A percentile compares a stretch with the other conserved stretches of the same genome.
phyloP scores from a whole-genome alignment of 2,329 filamentous ascomycete species.

The Colletotrichum navitas region DNA sequence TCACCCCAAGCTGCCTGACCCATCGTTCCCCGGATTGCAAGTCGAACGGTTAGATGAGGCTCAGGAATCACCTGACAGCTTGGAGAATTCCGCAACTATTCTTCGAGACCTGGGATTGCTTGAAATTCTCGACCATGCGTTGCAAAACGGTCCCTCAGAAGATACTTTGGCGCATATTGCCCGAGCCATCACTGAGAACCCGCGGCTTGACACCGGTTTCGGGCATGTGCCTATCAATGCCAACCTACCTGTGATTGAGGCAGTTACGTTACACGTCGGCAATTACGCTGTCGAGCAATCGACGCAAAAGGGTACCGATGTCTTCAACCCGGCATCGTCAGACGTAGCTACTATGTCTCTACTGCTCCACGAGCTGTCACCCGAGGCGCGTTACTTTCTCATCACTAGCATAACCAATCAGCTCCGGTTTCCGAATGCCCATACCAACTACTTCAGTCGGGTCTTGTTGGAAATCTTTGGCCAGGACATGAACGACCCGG shows the following conservation, averaged over 20 bases:
- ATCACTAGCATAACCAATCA: constrained; percentile 90
- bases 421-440: constrained; percentile 87
- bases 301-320: constrained; percentile 68
- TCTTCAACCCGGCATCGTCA: constrained; percentile 74
- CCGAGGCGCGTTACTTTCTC: constrained; percentile 87
- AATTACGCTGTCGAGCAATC: constrained; percentile 75
- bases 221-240: constrained; percentile 76
- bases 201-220: constrained; percentile 71
- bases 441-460: constrained; percentile 94
- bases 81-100: constrained; percentile 71
- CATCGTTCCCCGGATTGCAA: constrained; percentile 79
- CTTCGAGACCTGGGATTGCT: constrained; percentile 68
- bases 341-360: constrained; percentile 81
- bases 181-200: constrained; percentile 75
- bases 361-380: constrained; percentile 79
- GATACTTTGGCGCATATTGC: constrained; percentile 83
- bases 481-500: constrained; percentile 77
- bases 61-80: constrained; percentile 73
- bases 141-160: constrained; percentile 73
- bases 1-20: constrained; percentile 79
- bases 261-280: constrained; percentile 86
- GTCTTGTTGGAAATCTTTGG: constrained; percentile 88
- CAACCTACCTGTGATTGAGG: constrained; percentile 80
- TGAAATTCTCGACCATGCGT: constrained; percentile 70
- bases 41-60: constrained; percentile 82